phyloP scores from a whole-genome alignment of 495 filamentous ascomycete species.

The Penicillium goetzii region DNA sequence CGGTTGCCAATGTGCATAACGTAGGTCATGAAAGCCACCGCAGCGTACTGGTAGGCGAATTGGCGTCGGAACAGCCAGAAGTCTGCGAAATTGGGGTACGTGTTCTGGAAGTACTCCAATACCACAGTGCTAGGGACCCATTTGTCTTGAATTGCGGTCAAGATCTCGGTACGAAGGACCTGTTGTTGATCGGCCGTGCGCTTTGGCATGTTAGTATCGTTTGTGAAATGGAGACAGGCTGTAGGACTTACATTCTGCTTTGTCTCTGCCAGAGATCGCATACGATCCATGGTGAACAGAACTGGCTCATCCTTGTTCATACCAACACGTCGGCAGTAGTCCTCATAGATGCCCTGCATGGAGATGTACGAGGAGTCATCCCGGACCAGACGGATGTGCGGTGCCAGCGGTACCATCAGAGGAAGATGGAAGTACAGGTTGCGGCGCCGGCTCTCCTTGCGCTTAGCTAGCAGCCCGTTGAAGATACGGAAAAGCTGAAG shows the following conservation, averaged over 20 bases:
- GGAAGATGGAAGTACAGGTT: slow-evolving; percentile 96
- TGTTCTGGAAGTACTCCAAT: slow-evolving; percentile 86
- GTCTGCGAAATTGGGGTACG: slow-evolving; percentile 85
- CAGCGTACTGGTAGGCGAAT: slow-evolving; percentile 95
- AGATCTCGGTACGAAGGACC: slow-evolving; percentile 78
- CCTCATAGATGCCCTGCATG: slow-evolving; percentile 91
- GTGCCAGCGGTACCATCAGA: slow-evolving; percentile 90
- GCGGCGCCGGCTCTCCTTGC: slow-evolving; percentile 90
- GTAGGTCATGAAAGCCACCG: slow-evolving; percentile 98
- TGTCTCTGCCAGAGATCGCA: slow-evolving; percentile 72
- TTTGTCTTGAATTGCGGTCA: slow-evolving; percentile 87
- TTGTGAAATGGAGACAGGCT: neutral
- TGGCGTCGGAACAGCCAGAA: slow-evolving; percentile 98
- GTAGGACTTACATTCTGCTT: slow-evolving; percentile 59
- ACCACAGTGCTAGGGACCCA: slow-evolving; percentile 81
- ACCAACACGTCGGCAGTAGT: slow-evolving; percentile 83
- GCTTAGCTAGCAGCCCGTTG: slow-evolving; percentile 84
- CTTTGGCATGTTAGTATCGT: slow-evolving; percentile 43
- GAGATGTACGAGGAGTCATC: slow-evolving; percentile 95
- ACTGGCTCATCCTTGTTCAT: slow-evolving; percentile 94
- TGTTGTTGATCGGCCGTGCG: slow-evolving; percentile 67
- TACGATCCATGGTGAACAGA: slow-evolving; percentile 91
- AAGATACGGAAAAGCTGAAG: slow-evolving; percentile 97
- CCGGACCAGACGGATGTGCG: slow-evolving; percentile 89
- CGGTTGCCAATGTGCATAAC: slow-evolving; percentile 93